A percentile compares a stretch with the other conserved stretches of the same genome.
Evolutionary conservation across 2,329 filamentous ascomycete species (phyloP).

Genomic region (Aspergillus luchuensis): DNA sequence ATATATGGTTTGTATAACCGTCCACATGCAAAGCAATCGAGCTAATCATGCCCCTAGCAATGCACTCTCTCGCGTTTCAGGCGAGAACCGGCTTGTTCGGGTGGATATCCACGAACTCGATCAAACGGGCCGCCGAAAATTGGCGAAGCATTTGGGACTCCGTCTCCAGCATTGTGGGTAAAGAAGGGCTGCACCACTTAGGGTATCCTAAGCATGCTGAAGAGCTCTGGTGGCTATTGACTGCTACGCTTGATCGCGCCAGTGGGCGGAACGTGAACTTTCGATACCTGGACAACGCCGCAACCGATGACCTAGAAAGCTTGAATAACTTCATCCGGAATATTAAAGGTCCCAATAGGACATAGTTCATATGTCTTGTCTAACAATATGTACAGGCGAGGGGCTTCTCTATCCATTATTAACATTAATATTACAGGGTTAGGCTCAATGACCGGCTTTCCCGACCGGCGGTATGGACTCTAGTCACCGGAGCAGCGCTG

Average conservation of each 20-base stretch:
- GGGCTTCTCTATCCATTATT: neutral
- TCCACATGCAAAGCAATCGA: neutral
- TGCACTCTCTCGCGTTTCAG: constrained; percentile 35
- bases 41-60: constrained; percentile 18
- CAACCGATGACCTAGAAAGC: constrained; percentile 34
- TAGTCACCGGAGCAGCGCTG: too few species aligned
- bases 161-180: constrained; percentile 13
- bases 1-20: constrained; percentile 30
- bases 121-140: constrained; percentile 29
- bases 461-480: too few species aligned
- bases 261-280: constrained; percentile 17
- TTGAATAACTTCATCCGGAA: constrained; percentile 35
- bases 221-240: constrained; percentile 35
- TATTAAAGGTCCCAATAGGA: constrained; percentile 15
- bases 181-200: constrained; percentile 28
- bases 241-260: constrained; percentile 27
- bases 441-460: neutral
- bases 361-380: neutral
- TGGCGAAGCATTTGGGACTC: constrained; percentile 34
- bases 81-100: constrained; percentile 29
- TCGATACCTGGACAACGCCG: constrained; percentile 29
- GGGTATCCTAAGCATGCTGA: constrained; percentile 37
- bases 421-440: neutral
- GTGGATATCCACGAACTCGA: constrained; percentile 28
- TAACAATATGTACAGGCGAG: constrained; percentile 7